A percentile compares a stretch with the other conserved stretches of the same genome.
phyloP scores from a whole-genome alignment of 1,284 basidiomycete species.

The Nidula niveotomentosa region DNA sequence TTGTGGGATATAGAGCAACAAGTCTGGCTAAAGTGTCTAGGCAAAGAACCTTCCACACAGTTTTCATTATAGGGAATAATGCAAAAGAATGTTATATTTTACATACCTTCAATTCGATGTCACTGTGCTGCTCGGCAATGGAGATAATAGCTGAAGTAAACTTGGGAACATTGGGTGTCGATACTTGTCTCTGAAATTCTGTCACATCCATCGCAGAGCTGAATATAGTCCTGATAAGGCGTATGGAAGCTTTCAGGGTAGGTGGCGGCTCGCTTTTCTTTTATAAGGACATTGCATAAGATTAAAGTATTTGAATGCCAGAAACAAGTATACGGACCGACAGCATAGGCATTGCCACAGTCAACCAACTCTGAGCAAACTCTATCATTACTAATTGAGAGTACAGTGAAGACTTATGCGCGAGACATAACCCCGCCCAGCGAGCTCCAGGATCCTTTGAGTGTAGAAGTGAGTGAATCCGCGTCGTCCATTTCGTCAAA shows the following conservation, averaged over 20 bases:
- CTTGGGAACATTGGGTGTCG: constrained; percentile 69
- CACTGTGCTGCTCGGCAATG: constrained; percentile 48
- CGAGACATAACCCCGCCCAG: constrained; percentile 77
- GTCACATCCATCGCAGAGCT: constrained; percentile 52
- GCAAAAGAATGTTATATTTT: background rate
- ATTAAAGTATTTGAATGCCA: background rate
- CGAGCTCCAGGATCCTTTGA: constrained; percentile 70
- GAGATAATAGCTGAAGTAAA: constrained; percentile 57
- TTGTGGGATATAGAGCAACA: constrained; percentile 63
- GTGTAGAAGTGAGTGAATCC: constrained; percentile 69
- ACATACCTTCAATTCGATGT: constrained; percentile 53
- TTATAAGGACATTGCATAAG: constrained; percentile 7
- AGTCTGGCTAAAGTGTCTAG: constrained; percentile 54
- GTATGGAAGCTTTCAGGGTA: constrained; percentile 55
- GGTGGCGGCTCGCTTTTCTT: constrained; percentile 69
- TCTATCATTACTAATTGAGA: constrained; percentile 65
- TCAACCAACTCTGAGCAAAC: constrained; percentile 69
- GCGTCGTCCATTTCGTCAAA: constrained; percentile 68
- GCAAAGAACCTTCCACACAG: constrained; percentile 41
- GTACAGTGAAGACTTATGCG: constrained; percentile 57
- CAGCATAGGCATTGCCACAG: constrained; percentile 59
- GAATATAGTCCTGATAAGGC: constrained; percentile 62
- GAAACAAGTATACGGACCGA: constrained; percentile 49
- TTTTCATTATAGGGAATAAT: too few species aligned
- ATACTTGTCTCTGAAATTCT: constrained; percentile 78